Evolutionary conservation across 768 basidiomycete species (phyloP).

Genomic region (Suillus discolor): DNA sequence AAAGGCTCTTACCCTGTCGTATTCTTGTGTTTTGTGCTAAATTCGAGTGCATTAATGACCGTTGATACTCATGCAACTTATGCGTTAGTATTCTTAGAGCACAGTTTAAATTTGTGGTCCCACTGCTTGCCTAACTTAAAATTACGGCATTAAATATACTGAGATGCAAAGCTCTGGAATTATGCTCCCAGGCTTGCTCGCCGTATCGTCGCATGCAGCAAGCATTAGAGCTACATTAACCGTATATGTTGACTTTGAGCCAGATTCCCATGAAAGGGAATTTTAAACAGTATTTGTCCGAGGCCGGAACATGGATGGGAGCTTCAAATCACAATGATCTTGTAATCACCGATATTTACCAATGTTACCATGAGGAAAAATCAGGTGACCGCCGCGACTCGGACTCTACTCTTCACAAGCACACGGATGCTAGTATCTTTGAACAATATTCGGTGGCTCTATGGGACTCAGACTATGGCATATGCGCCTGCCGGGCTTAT

Average conservation of each 20-base stretch:
- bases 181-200: neutral
- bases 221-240: neutral
- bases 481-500: neutral
- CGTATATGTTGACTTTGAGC: neutral
- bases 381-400: no score
- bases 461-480: neutral
- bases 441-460: no score
- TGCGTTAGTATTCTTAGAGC: neutral
- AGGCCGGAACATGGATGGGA: no score
- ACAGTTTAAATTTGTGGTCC: neutral
- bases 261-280: slow-evolving; percentile 4
- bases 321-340: no score
- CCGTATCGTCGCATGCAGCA: neutral
- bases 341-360: no score
- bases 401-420: no score
- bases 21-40: neutral
- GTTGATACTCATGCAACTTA: neutral
- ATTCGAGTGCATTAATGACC: neutral
- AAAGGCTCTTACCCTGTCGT: no score
- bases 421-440: no score
- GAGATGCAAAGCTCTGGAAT: neutral
- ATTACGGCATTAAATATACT: no score
- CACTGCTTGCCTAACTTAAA: no score
- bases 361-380: no score
- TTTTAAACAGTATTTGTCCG: neutral